Evolutionary conservation across 1,284 basidiomycete genomes (phyloP), one percentile per base, ranked within the genome.

Genomic region (Ceratobasidium sp.): DNA sequence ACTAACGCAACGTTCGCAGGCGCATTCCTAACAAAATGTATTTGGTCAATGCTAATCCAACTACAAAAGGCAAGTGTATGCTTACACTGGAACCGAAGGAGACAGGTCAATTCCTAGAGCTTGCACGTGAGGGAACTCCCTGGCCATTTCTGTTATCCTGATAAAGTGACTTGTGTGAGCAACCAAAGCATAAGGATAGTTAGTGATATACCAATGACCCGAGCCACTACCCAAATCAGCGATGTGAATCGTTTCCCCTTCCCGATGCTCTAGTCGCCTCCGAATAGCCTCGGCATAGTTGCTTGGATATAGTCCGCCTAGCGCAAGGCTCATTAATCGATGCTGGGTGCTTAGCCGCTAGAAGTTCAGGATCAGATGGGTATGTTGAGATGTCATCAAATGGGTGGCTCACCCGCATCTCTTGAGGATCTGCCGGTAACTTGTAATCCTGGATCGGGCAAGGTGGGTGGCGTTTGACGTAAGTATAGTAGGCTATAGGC

Each of bases 81-180:
- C 38, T 35, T 28, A 66, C 61, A 38, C 46, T 50, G 57, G 73
- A 71, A 57, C 28, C 16, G 52, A 61, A 21, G 72, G 74, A 9
- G 74, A 72, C 47, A 75, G 43, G 35, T 75, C 74, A 14, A 75
- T 54, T 23, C 72, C 74, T n/a, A 73, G 23, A 18, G 67, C 74
- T n/a, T 73, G 52, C 21, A 41, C 52, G 28, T 75, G 71, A 18
- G 74, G 73, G 23, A 57, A 75, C 38, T 46, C 63, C 18, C 38
- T 59, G 5, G 74, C 72, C 72, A 75, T 75, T 21, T 73, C 74
- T 8, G 47, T 32, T 46, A 66, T 59, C 74, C 74, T 73, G 38
- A 43, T 55, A 3, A 28, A n/a, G 9, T 21, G 11, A 35, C 59
- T 44, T 26, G 35, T 9, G 38, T 21, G 16, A 38, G 11, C 35